Base-by-base conservation (phyloP, 257 asterid genomes). In the Gentiana macrophylla region DNA sequence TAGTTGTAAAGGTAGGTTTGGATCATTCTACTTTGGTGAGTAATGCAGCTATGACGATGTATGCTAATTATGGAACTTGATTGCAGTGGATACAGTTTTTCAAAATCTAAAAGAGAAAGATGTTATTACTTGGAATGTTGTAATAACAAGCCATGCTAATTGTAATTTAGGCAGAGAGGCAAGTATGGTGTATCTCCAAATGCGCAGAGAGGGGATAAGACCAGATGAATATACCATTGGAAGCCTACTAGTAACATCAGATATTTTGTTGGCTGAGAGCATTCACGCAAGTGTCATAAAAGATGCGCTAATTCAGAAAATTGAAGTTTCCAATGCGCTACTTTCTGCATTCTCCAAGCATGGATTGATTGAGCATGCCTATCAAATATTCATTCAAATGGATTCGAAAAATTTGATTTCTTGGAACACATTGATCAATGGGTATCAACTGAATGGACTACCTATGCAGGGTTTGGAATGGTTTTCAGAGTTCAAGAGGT, bases 31-130 rank as follows among this genome's bases (percentile, higher is more conserved):
- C 89, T 34, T 68, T 80, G 24, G 86, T 84, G 50, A 70, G 71
- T 64, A 90, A 90, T 69, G 94, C 97, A 50, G 79, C 80, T 33
- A 84, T 82, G 70, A 77, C 78, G 58, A 90, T 90, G 97, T 90
- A 86, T 66, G 70, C 89, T 6, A 78, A 61, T 37, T 76, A 86
- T 15, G 73, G 38, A 67, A 86, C 67, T 48, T 79, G 24, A 61
- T 63, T 56, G 63, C 81, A 45, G 90, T 80, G 61, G n/a, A 53
- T 65, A 57, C 59, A 60, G 68, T 82, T 63, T 90, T 90, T 24
- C 54, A 46, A 55, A 59, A 72, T 37, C 65, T 86, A 37, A 55
- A 63, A 9, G 74, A 72, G 44, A 86, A 70, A 67, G 97, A 90
- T 65, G 43, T 55, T 0, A 79, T 86, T 38, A 77, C 94, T 0